phyloP scores from a whole-genome alignment of 2,329 filamentous ascomycete genomes.

The Stagonosporopsis tanaceti region DNA sequence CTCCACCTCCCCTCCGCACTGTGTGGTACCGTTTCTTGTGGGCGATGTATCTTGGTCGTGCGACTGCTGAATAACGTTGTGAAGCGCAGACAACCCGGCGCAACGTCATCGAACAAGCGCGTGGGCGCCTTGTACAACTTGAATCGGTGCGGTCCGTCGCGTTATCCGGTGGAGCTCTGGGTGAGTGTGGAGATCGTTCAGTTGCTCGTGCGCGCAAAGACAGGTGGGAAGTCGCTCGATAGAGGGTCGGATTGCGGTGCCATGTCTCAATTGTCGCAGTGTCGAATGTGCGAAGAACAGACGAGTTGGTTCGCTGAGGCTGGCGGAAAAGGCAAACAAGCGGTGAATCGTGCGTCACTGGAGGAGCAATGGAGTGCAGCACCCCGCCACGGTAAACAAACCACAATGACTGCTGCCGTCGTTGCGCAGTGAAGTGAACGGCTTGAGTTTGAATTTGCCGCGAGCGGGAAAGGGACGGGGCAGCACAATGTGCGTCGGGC shows the following conservation, averaged over 20 bases:
- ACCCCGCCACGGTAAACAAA: conserved; percentile 1
- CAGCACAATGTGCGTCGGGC: conserved; percentile 13
- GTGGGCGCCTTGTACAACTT: conserved; percentile 4
- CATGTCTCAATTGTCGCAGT: conserved; percentile 34
- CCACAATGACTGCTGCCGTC: conserved; percentile 1
- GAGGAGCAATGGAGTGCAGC: conserved; percentile 23
- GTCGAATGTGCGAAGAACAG: conserved; percentile 1
- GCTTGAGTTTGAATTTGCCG: background rate
- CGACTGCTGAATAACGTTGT: conserved; percentile 8
- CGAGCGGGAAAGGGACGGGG: background rate
- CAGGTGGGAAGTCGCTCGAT: conserved; percentile 46
- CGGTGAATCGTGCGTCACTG: conserved; percentile 38
- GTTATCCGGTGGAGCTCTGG: background rate
- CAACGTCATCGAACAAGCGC: conserved; percentile 13
- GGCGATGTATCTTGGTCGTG: background rate
- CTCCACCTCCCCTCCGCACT: conserved; percentile 1
- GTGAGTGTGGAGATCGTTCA: conserved; percentile 7
- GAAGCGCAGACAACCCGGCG: conserved; percentile 3
- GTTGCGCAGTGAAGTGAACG: conserved; percentile 3
- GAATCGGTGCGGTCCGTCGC: conserved; percentile 10
- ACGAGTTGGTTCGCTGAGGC: conserved; percentile 12
- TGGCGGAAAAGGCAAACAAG: conserved; percentile 23
- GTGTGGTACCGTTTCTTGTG: background rate
- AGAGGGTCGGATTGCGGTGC: conserved; percentile 47
- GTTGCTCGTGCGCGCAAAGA: conserved; percentile 34